Evolutionary conservation across 495 filamentous ascomycete species (phyloP).

Genomic region (Penicillium alfredii): DNA sequence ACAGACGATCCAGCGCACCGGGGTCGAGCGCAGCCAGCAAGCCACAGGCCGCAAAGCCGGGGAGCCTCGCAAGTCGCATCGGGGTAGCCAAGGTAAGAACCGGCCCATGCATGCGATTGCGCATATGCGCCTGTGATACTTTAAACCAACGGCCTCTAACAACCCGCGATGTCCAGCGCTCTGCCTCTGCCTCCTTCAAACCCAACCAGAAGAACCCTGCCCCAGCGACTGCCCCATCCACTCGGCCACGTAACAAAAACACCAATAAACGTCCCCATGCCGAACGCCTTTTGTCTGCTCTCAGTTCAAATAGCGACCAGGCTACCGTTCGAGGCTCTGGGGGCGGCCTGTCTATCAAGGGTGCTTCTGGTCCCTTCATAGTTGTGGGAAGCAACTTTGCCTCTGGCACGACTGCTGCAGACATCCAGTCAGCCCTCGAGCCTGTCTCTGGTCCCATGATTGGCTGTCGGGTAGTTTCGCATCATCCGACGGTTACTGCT

Average conservation of each 20-base stretch:
- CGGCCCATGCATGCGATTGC: not conserved
- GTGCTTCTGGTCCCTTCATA: constrained; percentile 66
- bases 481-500: constrained; percentile 71
- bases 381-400: constrained; percentile 88
- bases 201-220: constrained; percentile 25
- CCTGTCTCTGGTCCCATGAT: constrained; percentile 64
- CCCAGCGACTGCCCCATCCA: constrained; percentile 13
- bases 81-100: constrained; percentile 61
- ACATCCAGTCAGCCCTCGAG: constrained; percentile 83
- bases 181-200: constrained; percentile 35
- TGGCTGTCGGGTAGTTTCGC: constrained; percentile 64
- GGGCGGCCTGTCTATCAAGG: constrained; percentile 68
- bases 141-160: not conserved
- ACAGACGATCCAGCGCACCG: constrained; percentile 55
- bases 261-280: constrained; percentile 31
- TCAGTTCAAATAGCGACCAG: constrained; percentile 25
- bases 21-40: constrained; percentile 40
- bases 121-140: not conserved
- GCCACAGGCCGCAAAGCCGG: constrained; percentile 39
- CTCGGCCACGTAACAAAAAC: constrained; percentile 22
- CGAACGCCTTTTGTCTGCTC: constrained; percentile 32
- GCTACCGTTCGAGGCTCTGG: constrained; percentile 21
- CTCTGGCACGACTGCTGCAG: constrained; percentile 85
- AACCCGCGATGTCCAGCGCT: constrained; percentile 29
- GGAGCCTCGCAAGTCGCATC: constrained; percentile 67